Base-by-base conservation (phyloP, 441 rosid species). In the Dalechampia spathulata region DNA sequence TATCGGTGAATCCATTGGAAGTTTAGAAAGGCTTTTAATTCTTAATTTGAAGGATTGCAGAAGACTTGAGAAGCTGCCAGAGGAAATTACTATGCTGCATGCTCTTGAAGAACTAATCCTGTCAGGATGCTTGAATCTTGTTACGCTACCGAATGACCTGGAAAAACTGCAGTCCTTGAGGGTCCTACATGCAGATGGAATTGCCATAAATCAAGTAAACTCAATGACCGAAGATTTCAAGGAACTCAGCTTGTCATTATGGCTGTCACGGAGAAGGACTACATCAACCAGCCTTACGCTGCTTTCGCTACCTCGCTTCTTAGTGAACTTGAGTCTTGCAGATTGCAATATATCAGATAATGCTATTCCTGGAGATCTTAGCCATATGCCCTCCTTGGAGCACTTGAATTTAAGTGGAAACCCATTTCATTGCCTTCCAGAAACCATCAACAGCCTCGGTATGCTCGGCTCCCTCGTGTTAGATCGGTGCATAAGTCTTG, bases 91-190 rank as follows among this genome's bases (percentile, higher is more conserved):
- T 12, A 63, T 55, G 61, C 21, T 78, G 15, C 43, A 52, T 48
- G 67, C 70, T 22, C 70, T 76, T 0, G 53, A 32, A 54, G 64
- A 62, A 44, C 68, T 78, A n/a, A 20, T 23, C 20, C 5, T 66
- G 13, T 66, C 65, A 21, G 61, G 72, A 4, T 75, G 81, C 48
- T 60, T 53, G 34, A 72, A 54, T 52, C 72, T 78, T 6, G 10
- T 46, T 23, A 40, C 38, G 30, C 44, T 66, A 9, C 65, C 65
- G 3, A 39, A 23, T 27, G 61, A 45, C n/a, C 45, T 53, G 6
- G 44, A 10, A 30, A 60, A 64, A 25, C 37, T 73, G 26, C n/a
- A 21, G 21, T 73, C 66, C 14, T 63, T 75, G 19, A 68, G 30
- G 58, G 50, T 57, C 45, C 50, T 59, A 0, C 37, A 22, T 14